Evolutionary conservation across 768 basidiomycete species (phyloP), one percentile per base, ranked within the genome.

Genomic region (Hemileccinum rubropunctum): DNA sequence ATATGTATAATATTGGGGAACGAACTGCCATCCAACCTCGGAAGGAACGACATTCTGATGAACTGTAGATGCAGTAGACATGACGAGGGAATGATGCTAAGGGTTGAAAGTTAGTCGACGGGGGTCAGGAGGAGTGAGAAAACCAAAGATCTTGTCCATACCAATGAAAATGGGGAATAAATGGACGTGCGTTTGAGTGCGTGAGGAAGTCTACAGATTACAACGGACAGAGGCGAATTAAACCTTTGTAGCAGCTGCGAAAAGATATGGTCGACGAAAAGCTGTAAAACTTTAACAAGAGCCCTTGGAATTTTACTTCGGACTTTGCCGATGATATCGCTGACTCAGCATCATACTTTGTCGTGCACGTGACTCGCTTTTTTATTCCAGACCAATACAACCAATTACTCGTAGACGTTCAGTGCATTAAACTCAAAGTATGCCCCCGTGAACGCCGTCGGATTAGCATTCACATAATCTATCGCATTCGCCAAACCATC

Each of bases 1-100:
- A 78, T 91, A 95, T 62, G 91, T 95, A 76, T 99, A 99, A 76
- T 98, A 98, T 73, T 99, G 95, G 42, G 93, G 92, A 60, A 97
- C 94, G 76, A 98, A 98, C 74, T 98, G 94, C 93, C 94, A 98
- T 73, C 95, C 94, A 67, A 98, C 95, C 76, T 97, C 92, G 61
- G 86, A 91, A 71, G 89, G 89, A 76, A 86, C 76, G 76, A 90
- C 84, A 66, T 77, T 80, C 71, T 76, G 77, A 66, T 81, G 80
- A 60, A 71, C 64, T 61, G 71, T 55, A 62, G 80, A 61, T 67
- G 73, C 56, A 55, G 72, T 57, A 60, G 76, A 72, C 70, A 73
- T 74, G 66, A 65, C 45, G 54, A 49, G 48, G 56, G 58, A 68
- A 62, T 54, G 56, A 65, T 67, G 66, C 66, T 67, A 33, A 34